Percentiles rank a stretch among this genome's conserved stretches.
Conservation (phyloP, 148 eudicot genomes). For the Rhododendron ferrugineum region DNA sequence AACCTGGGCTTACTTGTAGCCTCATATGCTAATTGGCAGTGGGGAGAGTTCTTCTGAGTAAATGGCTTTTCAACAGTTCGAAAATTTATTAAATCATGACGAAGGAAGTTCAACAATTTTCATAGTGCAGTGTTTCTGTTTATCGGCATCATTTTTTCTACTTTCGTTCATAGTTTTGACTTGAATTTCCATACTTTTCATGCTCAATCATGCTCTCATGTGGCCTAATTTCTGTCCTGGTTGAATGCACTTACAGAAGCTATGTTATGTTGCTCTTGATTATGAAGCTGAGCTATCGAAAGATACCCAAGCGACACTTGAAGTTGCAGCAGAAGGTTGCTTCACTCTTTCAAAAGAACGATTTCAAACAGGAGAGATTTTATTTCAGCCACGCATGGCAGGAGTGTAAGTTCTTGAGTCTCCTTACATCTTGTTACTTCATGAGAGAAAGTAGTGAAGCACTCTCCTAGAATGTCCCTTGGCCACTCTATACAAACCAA, state of each 20-base stretch:
- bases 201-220: neutral
- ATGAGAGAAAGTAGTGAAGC: neutral
- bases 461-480: slow-evolving; percentile 2
- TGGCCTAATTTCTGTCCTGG: slow-evolving; percentile 8
- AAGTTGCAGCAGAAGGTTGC: slow-evolving; percentile 51
- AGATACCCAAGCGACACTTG: slow-evolving; percentile 54
- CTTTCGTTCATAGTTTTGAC: neutral
- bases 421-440: slow-evolving; percentile 13
- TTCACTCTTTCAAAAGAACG: slow-evolving; percentile 81
- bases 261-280: slow-evolving; percentile 86
- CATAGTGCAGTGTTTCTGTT: neutral
- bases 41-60: slow-evolving; percentile 1
- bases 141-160: neutral
- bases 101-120: neutral
- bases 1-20: neutral
- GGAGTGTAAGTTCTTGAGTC: slow-evolving; percentile 59
- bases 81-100: neutral
- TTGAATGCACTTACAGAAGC: slow-evolving; percentile 50
- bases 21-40: neutral
- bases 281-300: slow-evolving; percentile 74
- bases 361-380: slow-evolving; percentile 83
- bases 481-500: neutral
- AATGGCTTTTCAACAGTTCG: neutral
- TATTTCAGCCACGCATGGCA: slow-evolving; percentile 80
- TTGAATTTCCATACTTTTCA: neutral